Evolutionary conservation across 768 basidiomycete species (phyloP), one percentile per base, ranked within the genome.

Genomic region (Cantharellus cinnabarinus): DNA sequence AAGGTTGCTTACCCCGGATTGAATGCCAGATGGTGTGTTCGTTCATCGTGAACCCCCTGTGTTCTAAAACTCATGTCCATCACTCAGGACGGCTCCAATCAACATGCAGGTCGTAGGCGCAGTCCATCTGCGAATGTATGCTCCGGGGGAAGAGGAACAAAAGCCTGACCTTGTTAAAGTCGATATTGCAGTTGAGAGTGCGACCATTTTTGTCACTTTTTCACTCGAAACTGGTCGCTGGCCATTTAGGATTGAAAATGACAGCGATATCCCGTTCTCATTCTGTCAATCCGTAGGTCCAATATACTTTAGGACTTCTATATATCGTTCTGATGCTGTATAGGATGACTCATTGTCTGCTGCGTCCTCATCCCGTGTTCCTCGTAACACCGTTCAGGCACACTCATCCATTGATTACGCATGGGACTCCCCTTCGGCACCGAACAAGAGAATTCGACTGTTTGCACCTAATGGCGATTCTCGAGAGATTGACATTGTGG

Each of bases 241-340:
- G 89, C 95, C 95, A 1, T 89, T 97, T 68, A 73, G 76, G 39
- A 79, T 99, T 52, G 87, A 93, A 67, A 99, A 99, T 63, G 80
- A 85, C 42, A 93, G 85, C 59, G 84, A 87, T 63, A 75, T 82
- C 60, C 65, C 73, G 0, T 71, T 93, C 62, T 71, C 72, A 5
- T 74, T 94, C 62, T 79, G 73, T 61, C 95, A 99, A 71, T 79
- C 77, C 68, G 91, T 89, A 66, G 63, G 68, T 68, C 14, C 41
- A 5, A 35, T 37, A 5, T 57, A 10, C 48, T 54, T 10, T 10
- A 7, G 7, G 29, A 48, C 4, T 62, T 41, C 3, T 41, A 4
- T 5, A 39, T 62, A 38, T 29, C 20, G 20, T 41, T 4, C 41
- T 41, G 10, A 20, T 44, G 5, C 58, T 56, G 10, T 52, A 37